phyloP scores from a whole-genome alignment of 2,329 filamentous ascomycete species.

The Verticillium dahliae region DNA sequence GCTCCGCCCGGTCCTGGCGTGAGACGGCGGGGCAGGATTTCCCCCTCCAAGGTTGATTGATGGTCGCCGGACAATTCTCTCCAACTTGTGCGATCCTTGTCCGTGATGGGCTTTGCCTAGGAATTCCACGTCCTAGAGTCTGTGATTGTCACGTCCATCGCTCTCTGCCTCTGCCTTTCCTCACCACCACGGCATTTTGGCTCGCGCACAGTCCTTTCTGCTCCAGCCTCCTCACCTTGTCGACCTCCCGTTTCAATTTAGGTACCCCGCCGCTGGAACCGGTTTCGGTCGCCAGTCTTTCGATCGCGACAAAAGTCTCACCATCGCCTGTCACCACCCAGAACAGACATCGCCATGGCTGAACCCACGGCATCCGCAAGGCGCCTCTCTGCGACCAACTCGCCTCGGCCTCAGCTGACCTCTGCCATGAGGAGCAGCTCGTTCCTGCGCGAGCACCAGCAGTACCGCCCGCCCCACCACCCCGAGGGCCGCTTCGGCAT shows the following conservation, averaged over 20 bases:
- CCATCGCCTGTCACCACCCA: neutral
- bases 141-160: neutral
- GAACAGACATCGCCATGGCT: conserved; percentile 18
- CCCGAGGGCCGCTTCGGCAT: conserved; percentile 54
- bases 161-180: neutral
- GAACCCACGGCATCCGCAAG: conserved; percentile 21
- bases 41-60: neutral
- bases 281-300: neutral
- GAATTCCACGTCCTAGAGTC: neutral
- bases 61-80: neutral
- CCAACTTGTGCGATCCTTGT: neutral
- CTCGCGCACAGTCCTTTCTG: neutral
- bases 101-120: neutral
- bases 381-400: conserved; percentile 16
- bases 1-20: neutral
- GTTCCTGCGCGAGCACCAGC: conserved; percentile 57
- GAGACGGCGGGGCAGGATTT: neutral
- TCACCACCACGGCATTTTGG: neutral
- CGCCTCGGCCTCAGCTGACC: conserved; percentile 40
- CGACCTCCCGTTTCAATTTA: neutral
- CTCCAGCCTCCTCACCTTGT: neutral
- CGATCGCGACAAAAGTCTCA: neutral
- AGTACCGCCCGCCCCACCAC: conserved; percentile 50
- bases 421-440: conserved; percentile 52
- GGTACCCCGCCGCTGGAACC: conserved; percentile 1